phyloP scores from a whole-genome alignment of 108 stramenopile genomes.

The Cyclotella atomus region DNA sequence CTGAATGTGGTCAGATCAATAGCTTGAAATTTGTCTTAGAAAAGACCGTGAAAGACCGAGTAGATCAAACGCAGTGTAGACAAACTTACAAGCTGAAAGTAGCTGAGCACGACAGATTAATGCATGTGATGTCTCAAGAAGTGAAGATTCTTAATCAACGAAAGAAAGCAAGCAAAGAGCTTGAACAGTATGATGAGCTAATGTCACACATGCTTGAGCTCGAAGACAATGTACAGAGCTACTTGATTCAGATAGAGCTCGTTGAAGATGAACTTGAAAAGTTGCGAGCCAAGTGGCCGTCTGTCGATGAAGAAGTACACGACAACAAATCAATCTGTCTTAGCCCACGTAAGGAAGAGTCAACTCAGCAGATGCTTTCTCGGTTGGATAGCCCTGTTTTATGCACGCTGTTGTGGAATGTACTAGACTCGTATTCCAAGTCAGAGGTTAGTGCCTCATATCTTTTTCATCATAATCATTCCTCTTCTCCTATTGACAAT shows the following conservation, averaged over 20 bases:
- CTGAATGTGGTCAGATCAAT: slow-evolving; percentile 50
- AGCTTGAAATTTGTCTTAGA: slow-evolving; percentile 69
- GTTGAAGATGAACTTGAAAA: slow-evolving; percentile 71
- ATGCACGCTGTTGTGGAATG: slow-evolving; percentile 59
- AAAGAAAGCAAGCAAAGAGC: slow-evolving; percentile 25
- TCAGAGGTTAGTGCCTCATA: slow-evolving; percentile 57
- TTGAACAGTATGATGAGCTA: slow-evolving; percentile 19
- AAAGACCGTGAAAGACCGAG: slow-evolving; percentile 58
- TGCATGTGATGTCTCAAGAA: slow-evolving; percentile 63
- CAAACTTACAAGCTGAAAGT: slow-evolving; percentile 59
- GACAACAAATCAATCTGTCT: neutral
- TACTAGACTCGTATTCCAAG: slow-evolving; percentile 55
- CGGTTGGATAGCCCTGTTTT: slow-evolving; percentile 54
- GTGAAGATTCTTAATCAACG: slow-evolving; percentile 55
- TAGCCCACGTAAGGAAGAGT: slow-evolving; percentile 33
- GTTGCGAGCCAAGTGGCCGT: slow-evolving; percentile 50
- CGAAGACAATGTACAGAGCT: slow-evolving; percentile 65
- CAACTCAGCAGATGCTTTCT: slow-evolving; percentile 51
- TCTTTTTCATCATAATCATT: neutral
- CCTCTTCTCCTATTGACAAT: neutral
- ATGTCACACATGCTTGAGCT: slow-evolving; percentile 36
- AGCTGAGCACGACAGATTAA: slow-evolving; percentile 61
- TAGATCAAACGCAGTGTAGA: slow-evolving; percentile 44
- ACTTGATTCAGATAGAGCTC: slow-evolving; percentile 78
- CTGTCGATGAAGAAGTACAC: slow-evolving; percentile 30